phyloP scores from a whole-genome alignment of 2,329 filamentous ascomycete species.

The Neonectria neomacrospora region DNA sequence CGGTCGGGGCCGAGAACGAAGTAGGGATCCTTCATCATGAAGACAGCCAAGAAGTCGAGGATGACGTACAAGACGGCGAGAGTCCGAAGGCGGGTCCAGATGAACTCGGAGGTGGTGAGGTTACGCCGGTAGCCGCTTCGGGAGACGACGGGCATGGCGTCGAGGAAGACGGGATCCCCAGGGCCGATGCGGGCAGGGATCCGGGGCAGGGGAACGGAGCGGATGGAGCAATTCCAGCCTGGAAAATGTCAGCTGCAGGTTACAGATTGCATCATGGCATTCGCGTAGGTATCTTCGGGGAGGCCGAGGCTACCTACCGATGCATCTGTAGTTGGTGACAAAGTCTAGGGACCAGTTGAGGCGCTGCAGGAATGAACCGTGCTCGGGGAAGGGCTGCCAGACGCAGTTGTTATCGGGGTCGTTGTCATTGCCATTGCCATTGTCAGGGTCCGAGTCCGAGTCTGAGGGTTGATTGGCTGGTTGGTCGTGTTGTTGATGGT shows the following conservation, averaged over 20 bases:
- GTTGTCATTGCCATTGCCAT: slow-evolving; percentile 34
- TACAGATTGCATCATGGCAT: slow-evolving; percentile 1
- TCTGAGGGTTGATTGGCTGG: background rate
- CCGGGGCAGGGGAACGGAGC: slow-evolving; percentile 60
- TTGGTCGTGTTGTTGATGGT: background rate
- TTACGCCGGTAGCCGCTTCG: slow-evolving; percentile 59
- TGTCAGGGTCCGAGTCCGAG: background rate
- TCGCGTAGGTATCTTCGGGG: background rate
- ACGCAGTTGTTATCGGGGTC: slow-evolving; percentile 59
- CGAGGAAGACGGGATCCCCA: slow-evolving; percentile 54
- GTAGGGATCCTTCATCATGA: slow-evolving; percentile 82
- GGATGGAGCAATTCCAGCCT: slow-evolving; percentile 69
- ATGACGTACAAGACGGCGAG: slow-evolving; percentile 70
- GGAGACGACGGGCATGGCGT: slow-evolving; percentile 55
- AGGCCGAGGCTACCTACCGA: slow-evolving; percentile 54
- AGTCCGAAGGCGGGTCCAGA: slow-evolving; percentile 56
- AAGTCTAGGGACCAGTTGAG: slow-evolving; percentile 68
- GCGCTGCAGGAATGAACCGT: slow-evolving; percentile 59
- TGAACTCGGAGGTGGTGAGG: slow-evolving; percentile 56
- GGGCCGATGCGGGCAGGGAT: slow-evolving; percentile 49
- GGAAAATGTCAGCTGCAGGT: slow-evolving; percentile 2
- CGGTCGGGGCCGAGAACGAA: slow-evolving; percentile 67
- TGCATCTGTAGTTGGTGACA: slow-evolving; percentile 63
- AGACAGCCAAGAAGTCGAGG: slow-evolving; percentile 75
- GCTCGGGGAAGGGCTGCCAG: slow-evolving; percentile 69